Conservation (phyloP, 1,284 basidiomycete genomes). For the Moesziomyces sp. region DNA sequence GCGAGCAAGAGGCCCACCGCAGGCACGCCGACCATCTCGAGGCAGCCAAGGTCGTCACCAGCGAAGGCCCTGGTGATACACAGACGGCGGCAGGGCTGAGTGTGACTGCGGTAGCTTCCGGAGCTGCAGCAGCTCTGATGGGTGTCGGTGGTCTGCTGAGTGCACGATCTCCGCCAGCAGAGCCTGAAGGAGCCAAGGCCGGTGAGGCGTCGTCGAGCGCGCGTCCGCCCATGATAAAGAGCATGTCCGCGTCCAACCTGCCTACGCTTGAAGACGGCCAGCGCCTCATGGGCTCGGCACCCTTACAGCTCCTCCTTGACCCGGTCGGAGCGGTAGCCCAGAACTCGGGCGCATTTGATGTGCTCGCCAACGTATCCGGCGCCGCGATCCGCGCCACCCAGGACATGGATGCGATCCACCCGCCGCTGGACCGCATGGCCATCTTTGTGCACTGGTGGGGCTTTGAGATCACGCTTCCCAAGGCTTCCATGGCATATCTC, state of each 20-base stretch:
- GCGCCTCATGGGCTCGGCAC: constrained; percentile 41
- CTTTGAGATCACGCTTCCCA: constrained; percentile 61
- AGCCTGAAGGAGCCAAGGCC: not conserved
- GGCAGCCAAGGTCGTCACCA: constrained; percentile 5
- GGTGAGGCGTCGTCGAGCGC: not conserved
- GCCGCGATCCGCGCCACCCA: constrained; percentile 40
- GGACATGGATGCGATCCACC: constrained; percentile 49
- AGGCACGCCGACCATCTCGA: constrained; percentile 39
- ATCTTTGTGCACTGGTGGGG: constrained; percentile 65
- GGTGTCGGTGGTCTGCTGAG: constrained; percentile 30
- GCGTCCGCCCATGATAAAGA: constrained; percentile 31
- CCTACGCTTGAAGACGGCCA: constrained; percentile 35
- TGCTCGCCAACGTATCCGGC: constrained; percentile 51
- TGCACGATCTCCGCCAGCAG: constrained; percentile 1
- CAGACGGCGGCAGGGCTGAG: constrained; percentile 2
- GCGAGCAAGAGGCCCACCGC: constrained; percentile 43
- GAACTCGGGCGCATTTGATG: constrained; percentile 52
- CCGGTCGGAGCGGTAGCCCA: constrained; percentile 38
- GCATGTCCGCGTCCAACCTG: constrained; percentile 31
- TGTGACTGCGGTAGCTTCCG: constrained; percentile 16
- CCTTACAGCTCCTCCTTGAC: constrained; percentile 47
- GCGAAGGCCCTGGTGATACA: not conserved
- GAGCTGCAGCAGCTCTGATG: constrained; percentile 32
- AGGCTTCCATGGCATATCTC: constrained; percentile 56
- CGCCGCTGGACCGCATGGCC: constrained; percentile 60